Evolutionary conservation across 805 yeast genomes (phyloP).

Genomic region (Candida qinlingensis): DNA sequence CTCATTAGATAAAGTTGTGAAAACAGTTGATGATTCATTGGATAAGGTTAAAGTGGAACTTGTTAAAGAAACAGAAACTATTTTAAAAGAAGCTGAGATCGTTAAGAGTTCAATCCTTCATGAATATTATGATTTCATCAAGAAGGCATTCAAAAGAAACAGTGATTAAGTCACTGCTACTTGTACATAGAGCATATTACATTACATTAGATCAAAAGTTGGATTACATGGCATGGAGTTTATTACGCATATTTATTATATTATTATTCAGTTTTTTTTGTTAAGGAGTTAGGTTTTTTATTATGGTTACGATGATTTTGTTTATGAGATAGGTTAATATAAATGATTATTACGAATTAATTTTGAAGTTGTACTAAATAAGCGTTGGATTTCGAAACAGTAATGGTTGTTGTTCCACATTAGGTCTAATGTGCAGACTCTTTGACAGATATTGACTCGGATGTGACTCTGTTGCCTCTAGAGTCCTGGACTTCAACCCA

Average conservation of each 20-base stretch:
- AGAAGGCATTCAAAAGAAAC: conserved; percentile 19
- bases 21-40: conserved; percentile 25
- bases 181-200: neutral
- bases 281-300: no score
- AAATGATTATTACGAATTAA: no score
- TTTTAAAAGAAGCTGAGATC: conserved; percentile 24
- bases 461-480: no score
- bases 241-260: neutral
- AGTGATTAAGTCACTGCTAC: neutral
- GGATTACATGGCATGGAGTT: no score
- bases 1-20: conserved; percentile 24
- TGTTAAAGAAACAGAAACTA: conserved; percentile 34
- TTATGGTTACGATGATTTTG: no score
- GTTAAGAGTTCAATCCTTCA: conserved; percentile 19
- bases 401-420: no score
- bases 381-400: no score
- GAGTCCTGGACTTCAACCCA: no score
- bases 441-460: no score
- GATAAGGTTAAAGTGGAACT: conserved; percentile 44
- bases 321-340: no score
- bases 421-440: no score
- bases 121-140: conserved; percentile 21
- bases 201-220: neutral
- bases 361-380: no score
- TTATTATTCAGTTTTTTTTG: neutral